Evolutionary conservation across 805 yeast genomes (phyloP).

Genomic region (Candida ovalis): DNA sequence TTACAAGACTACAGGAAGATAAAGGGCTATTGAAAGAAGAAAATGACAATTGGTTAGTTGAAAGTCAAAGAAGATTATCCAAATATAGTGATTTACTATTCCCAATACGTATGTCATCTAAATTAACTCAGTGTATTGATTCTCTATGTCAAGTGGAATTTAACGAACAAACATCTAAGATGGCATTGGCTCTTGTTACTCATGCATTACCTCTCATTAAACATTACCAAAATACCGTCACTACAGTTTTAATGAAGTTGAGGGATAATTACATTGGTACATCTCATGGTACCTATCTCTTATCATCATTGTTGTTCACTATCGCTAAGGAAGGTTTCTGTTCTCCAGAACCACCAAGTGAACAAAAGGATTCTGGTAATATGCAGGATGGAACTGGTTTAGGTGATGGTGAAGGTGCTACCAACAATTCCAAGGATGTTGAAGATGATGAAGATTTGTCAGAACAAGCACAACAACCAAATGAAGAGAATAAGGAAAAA

Average conservation of each 20-base stretch:
- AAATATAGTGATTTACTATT: slow-evolving; percentile 37
- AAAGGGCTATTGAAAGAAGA: slow-evolving; percentile 36
- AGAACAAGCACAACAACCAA: slow-evolving; percentile 69
- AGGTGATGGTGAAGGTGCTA: slow-evolving; percentile 77
- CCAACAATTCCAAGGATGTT: slow-evolving; percentile 74
- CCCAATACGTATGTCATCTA: slow-evolving; percentile 18
- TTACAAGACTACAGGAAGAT: slow-evolving; percentile 35
- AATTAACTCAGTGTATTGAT: slow-evolving; percentile 26
- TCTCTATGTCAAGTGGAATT: slow-evolving; percentile 36
- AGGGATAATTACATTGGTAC: slow-evolving; percentile 48
- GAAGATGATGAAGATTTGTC: slow-evolving; percentile 89
- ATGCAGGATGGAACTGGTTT: slow-evolving; percentile 91
- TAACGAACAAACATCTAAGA: slow-evolving; percentile 32
- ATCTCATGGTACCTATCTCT: slow-evolving; percentile 57
- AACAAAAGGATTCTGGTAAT: slow-evolving; percentile 56
- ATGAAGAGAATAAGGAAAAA: slow-evolving; percentile 68
- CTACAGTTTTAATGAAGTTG: slow-evolving; percentile 40
- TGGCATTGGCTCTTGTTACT: slow-evolving; percentile 45
- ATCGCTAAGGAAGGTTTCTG: slow-evolving; percentile 86
- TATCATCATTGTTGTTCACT: slow-evolving; percentile 52
- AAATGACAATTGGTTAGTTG: slow-evolving; percentile 67
- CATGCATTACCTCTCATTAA: slow-evolving; percentile 61
- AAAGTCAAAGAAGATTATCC: slow-evolving; percentile 42
- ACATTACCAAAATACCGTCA: slow-evolving; percentile 52
- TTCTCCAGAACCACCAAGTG: slow-evolving; percentile 76